A percentile compares a stretch with the other conserved stretches of the same genome.
These are phyloP conservation scores for Plicaturopsis crispa DNA, from an alignment of 768 basidiomycete species.

Conservation along the genomic window DNA sequence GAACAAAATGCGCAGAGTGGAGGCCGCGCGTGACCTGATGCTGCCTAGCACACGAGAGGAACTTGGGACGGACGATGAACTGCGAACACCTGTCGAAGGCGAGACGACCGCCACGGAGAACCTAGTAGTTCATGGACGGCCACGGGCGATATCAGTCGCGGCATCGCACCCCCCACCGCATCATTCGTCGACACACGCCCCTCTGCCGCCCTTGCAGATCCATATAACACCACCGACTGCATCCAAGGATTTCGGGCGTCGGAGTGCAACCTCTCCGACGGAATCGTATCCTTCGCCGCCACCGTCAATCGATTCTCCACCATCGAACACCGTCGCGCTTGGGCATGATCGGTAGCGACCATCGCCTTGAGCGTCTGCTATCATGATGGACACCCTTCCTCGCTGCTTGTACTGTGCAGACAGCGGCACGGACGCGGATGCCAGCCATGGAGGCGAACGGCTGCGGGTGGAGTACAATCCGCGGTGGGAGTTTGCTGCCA, in stretches of 20 bases:
- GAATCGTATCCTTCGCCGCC: slow-evolving; percentile 47
- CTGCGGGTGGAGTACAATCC: too few relatives aligned
- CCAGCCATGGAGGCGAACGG: too few relatives aligned
- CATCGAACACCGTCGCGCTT: too few relatives aligned
- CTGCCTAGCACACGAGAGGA: slow-evolving; percentile 66
- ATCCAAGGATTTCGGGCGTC: slow-evolving; percentile 11
- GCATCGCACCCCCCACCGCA: slow-evolving; percentile 15
- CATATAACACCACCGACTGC: slow-evolving; percentile 8
- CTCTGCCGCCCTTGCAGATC: slow-evolving; percentile 12
- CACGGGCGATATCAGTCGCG: slow-evolving; percentile 25
- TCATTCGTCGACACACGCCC: slow-evolving; percentile 9
- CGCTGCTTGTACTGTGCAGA: too few relatives aligned
- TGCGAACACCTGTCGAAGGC: slow-evolving; percentile 27
- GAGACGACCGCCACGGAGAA: slow-evolving; percentile 28
- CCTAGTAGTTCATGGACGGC: slow-evolving; percentile 27
- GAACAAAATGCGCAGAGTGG: slow-evolving; percentile 73
- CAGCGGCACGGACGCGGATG: too few relatives aligned
- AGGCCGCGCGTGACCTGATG: slow-evolving; percentile 60
- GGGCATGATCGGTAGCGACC: too few relatives aligned
- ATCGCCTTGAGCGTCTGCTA: too few relatives aligned
- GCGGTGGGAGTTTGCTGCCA: too few relatives aligned
- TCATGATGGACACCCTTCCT: too few relatives aligned
- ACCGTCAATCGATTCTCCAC: slow-evolving; percentile 34
- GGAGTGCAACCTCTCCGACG: slow-evolving; percentile 19
- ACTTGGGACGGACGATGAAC: slow-evolving; percentile 37